Percentiles rank a stretch among this genome's conserved stretches.
Evolutionary conservation across 2,329 filamentous ascomycete species (phyloP).

Genomic region (Alternaria alternata): DNA sequence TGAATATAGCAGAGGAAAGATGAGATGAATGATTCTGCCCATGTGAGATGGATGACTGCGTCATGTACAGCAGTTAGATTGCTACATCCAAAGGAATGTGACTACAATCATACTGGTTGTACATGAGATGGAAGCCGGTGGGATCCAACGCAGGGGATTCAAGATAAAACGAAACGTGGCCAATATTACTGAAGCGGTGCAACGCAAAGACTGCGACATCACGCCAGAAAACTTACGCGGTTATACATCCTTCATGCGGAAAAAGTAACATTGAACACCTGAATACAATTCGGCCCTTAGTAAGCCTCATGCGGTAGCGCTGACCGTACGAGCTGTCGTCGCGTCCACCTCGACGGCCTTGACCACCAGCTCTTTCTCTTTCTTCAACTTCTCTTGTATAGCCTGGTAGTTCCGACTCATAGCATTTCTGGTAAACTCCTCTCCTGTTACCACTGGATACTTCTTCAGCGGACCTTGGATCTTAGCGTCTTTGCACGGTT

Average conservation of each 20-base stretch:
- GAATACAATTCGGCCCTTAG: background rate
- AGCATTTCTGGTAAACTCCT: slow-evolving; percentile 66
- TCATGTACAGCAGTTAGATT: too few species aligned
- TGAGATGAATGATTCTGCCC: too few species aligned
- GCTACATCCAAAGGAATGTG: too few species aligned
- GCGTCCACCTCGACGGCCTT: background rate
- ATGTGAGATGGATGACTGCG: too few species aligned
- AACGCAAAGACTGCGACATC: too few species aligned
- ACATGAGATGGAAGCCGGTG: too few species aligned
- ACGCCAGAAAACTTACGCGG: background rate
- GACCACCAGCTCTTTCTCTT: slow-evolving; percentile 5
- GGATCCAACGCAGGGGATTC: too few species aligned
- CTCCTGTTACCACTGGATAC: slow-evolving; percentile 67
- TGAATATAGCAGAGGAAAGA: too few species aligned
- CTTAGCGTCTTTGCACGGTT: slow-evolving; percentile 65
- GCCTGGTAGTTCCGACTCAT: slow-evolving; percentile 65
- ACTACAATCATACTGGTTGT: too few species aligned
- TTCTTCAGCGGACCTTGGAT: slow-evolving; percentile 70
- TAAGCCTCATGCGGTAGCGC: background rate
- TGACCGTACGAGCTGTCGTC: background rate
- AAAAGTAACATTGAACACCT: background rate
- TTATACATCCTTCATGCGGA: background rate
- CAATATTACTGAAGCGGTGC: too few species aligned
- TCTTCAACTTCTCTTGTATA: slow-evolving; percentile 58
- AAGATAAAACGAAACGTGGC: too few species aligned